Evolutionary conservation across 1,139 yeast genomes (phyloP).

Genomic region (Starmera stellimalicola): DNA sequence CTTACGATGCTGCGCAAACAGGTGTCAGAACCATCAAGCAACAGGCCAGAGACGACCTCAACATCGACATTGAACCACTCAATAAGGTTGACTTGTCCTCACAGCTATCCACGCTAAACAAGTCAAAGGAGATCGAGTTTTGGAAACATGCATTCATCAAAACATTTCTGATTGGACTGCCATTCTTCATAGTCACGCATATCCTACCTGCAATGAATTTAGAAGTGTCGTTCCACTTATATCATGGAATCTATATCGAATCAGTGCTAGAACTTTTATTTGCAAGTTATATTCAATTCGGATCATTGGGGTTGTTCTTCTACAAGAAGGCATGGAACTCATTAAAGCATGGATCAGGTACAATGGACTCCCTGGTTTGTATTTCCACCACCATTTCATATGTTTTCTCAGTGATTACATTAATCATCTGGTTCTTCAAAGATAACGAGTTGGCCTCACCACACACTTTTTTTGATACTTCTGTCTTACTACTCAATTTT

Average conservation of each 20-base stretch:
- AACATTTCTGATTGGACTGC: slow-evolving; percentile 48
- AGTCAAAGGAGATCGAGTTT: slow-evolving; percentile 58
- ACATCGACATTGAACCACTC: slow-evolving; percentile 13
- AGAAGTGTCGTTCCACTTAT: slow-evolving; percentile 19
- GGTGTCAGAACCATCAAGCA: slow-evolving; percentile 38
- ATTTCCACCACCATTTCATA: slow-evolving; percentile 78
- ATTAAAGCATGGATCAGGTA: slow-evolving; percentile 67
- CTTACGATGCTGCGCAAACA: slow-evolving; percentile 25
- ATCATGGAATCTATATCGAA: slow-evolving; percentile 49
- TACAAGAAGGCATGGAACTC: slow-evolving; percentile 57
- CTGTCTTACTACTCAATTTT: slow-evolving; percentile 74
- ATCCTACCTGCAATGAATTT: slow-evolving; percentile 30
- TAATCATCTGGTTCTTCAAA: slow-evolving; percentile 30
- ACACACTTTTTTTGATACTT: slow-evolving; percentile 74
- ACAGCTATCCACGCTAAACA: slow-evolving; percentile 61
- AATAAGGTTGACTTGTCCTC: slow-evolving; percentile 38
- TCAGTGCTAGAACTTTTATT: slow-evolving; percentile 49
- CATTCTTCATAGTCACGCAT: slow-evolving; percentile 52
- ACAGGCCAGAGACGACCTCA: slow-evolving; percentile 23
- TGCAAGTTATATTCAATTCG: slow-evolving; percentile 59
- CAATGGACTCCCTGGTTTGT: slow-evolving; percentile 90
- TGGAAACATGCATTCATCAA: slow-evolving; percentile 55
- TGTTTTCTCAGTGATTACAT: slow-evolving; percentile 58
- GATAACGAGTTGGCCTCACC: slow-evolving; percentile 37
- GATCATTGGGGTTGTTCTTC: slow-evolving; percentile 48